Percentiles rank a stretch among this genome's conserved stretches.
These are phyloP conservation scores for Eimeria falciformis DNA, from an alignment of 169 alveolate genomes.

Conservation along the genomic window DNA sequence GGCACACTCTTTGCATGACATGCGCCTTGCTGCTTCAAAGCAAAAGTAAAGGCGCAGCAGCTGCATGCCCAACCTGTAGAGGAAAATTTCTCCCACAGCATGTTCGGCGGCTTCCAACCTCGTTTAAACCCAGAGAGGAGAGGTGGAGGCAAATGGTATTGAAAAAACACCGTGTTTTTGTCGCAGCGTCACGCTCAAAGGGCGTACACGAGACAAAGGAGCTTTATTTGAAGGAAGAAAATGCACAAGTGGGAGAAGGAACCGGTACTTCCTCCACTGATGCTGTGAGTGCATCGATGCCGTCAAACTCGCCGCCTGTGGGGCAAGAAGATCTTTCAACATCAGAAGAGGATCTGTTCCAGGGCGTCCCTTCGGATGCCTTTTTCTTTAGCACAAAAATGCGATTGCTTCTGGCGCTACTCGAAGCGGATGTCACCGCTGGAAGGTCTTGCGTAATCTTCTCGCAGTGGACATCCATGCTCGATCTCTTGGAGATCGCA, in stretches of 20 bases:
- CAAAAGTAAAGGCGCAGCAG: constrained; percentile 53
- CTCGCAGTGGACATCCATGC: constrained; percentile 88
- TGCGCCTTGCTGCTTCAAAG: constrained; percentile 78
- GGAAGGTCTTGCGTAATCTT: constrained; percentile 82
- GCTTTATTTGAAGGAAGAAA: too few relatives aligned
- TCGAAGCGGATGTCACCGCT: constrained; percentile 66
- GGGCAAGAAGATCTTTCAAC: not conserved
- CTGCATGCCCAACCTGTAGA: constrained; percentile 84
- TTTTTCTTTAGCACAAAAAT: constrained; percentile 77
- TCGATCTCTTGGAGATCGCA: constrained; percentile 86
- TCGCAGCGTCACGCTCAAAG: constrained; percentile 4
- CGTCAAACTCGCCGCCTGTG: not conserved
- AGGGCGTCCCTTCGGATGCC: constrained; percentile 10
- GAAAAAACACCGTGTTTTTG: constrained; percentile 34
- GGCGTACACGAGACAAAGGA: too few relatives aligned
- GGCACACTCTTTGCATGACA: constrained; percentile 83
- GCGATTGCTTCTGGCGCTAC: constrained; percentile 54
- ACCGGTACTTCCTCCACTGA: not conserved
- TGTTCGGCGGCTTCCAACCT: constrained; percentile 78
- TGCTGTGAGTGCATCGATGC: not conserved
- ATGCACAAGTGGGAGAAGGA: not conserved
- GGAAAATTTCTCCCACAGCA: constrained; percentile 76
- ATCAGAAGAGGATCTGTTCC: constrained; percentile 1
- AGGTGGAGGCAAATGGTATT: constrained; percentile 37
- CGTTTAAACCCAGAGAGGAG: constrained; percentile 20